Base-by-base conservation (phyloP, 1,139 yeast species). In the Candida albicans region DNA sequence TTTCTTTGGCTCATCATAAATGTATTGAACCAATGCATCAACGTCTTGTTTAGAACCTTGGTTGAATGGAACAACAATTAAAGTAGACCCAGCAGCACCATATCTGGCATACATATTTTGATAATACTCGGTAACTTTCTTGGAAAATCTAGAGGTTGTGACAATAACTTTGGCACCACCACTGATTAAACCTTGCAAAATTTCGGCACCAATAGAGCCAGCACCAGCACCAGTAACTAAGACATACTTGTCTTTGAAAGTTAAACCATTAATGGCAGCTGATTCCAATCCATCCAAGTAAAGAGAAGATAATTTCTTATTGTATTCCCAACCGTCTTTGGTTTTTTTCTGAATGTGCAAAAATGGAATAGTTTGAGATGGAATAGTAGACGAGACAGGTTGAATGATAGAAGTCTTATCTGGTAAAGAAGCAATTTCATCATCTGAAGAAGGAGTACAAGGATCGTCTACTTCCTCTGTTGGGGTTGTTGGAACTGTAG, bases 91-190 rank as follows among this genome's bases (percentile, higher is more conserved):
- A 52, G 87, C 70, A 48, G 96, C 87, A 73, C 99, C 99, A 58
- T 77, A 86, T 62, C 95, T 83, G 44, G 97, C 84, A 70, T 93
- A 93, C 75, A 91, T 79, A 55, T 87, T 79, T 76, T 93, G 99
- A 73, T 91, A 93, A 73, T 84, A 91, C 68, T 93, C 98, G 45
- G 98, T 91, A 37, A 90, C 96, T 67, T 85, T 81, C 75, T 88
- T 88, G 54, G 96, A 87, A 80, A 87, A 93, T 68, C 97, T 82
- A 29, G 97, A 90, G 43, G 99, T 93, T 38, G 99, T 93, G 46
- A 93, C 96, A 64, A 93, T 75, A 57, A 91, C 97, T 68, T 87
- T 88, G 46, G 99, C 98, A 77, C 99, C 99, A 73, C 99, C 99
- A 64, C 95, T 84, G 46, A 93, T 76, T 65, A 93, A 78, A 53